Conservation (phyloP, 495 filamentous ascomycete genomes). For the Articulospora tetracladia region DNA sequence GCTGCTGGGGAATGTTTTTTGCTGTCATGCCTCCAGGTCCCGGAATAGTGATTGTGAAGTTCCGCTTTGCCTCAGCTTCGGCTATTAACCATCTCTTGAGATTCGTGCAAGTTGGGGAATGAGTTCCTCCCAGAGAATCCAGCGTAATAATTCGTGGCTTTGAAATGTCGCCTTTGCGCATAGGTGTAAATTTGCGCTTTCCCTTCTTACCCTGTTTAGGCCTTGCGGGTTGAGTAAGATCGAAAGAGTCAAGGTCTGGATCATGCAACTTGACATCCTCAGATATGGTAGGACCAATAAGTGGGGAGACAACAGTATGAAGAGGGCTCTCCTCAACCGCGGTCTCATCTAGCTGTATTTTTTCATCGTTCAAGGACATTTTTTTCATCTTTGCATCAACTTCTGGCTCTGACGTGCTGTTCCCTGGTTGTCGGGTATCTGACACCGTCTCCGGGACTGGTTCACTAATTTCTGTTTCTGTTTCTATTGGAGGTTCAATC, state of each 20-base stretch:
- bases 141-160: conserved; percentile 77
- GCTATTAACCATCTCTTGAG: conserved; percentile 74
- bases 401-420: not conserved
- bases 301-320: too few species aligned
- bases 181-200: conserved; percentile 14
- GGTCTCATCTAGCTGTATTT: not conserved
- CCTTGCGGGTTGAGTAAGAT: conserved; percentile 2
- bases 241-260: not conserved
- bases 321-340: too few species aligned
- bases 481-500: conserved; percentile 14
- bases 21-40: conserved; percentile 63
- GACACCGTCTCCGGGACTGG: not conserved
- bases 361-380: conserved; percentile 13
- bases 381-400: conserved; percentile 10
- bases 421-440: not conserved
- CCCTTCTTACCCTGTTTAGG: conserved; percentile 11
- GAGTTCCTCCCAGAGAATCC: conserved; percentile 70
- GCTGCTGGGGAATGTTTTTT: conserved; percentile 68
- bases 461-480: not conserved
- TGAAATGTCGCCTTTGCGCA: conserved; percentile 30
- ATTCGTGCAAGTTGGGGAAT: conserved; percentile 54
- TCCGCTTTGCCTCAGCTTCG: conserved; percentile 69
- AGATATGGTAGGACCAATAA: too few species aligned
- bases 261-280: not conserved
- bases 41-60: conserved; percentile 48